A percentile compares a stretch with the other conserved stretches of the same genome.
Conservation (phyloP, 2,329 filamentous ascomycete species). For the Diaporthe batatas region DNA sequence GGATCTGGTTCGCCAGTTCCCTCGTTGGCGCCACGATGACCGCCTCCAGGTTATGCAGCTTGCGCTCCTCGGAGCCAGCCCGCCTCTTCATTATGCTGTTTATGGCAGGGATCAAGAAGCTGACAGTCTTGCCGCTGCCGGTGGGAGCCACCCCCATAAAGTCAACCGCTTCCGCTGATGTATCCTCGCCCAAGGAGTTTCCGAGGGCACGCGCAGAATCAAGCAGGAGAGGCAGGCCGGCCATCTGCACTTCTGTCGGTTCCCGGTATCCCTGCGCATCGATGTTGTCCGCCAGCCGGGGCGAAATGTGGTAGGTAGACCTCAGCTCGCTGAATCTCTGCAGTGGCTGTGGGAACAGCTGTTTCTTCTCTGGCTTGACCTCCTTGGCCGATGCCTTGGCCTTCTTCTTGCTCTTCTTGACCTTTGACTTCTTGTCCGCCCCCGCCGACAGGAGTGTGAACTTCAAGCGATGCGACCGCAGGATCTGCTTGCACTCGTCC, state of each 20-base stretch:
- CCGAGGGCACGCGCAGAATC: conserved; percentile 64
- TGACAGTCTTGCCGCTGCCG: conserved; percentile 95
- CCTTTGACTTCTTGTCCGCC: conserved; percentile 63
- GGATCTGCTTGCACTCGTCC: conserved; percentile 78
- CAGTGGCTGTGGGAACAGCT: conserved; percentile 84
- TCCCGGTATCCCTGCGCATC: conserved; percentile 85
- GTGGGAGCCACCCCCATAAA: conserved; percentile 92
- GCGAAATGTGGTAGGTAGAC: conserved; percentile 78
- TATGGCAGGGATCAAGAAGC: conserved; percentile 90
- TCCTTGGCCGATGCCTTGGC: conserved; percentile 62
- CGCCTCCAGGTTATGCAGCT: conserved; percentile 69
- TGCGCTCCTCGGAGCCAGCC: conserved; percentile 56
- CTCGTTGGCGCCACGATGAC: conserved; percentile 84
- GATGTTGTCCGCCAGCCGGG: conserved; percentile 82
- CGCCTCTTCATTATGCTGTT: conserved; percentile 76
- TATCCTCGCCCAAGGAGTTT: conserved; percentile 52
- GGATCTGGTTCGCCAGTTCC: conserved; percentile 83
- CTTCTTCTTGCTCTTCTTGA: conserved; percentile 64
- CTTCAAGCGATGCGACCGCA: conserved; percentile 87
- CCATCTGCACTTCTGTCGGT: conserved; percentile 95
- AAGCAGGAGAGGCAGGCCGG: conserved; percentile 83
- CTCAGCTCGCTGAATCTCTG: conserved; percentile 81
- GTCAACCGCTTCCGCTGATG: conserved; percentile 67
- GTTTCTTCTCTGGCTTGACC: conserved; percentile 67
- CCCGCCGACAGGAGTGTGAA: conserved; percentile 77